phyloP scores from a whole-genome alignment of 2,329 filamentous ascomycete species.

The Penicillium sp. region DNA sequence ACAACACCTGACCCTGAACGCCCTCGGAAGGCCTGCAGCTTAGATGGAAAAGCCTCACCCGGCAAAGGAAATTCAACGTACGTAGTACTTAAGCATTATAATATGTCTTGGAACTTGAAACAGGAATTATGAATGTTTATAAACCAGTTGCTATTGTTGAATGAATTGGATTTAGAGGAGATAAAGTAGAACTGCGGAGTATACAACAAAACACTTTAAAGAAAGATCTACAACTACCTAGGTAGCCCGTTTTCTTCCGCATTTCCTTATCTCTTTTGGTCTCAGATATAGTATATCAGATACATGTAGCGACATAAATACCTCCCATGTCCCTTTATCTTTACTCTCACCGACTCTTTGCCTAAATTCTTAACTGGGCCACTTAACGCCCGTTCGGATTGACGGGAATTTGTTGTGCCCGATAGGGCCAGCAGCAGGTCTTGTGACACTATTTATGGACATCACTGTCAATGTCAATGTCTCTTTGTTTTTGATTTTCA shows the following conservation, averaged over 20 bases:
- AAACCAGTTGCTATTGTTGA: not conserved
- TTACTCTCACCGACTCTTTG: slow-evolving; percentile 2
- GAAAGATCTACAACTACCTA: not conserved
- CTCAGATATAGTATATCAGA: not conserved
- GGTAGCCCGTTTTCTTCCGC: not conserved
- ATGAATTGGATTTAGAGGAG: not conserved
- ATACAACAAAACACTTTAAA: too few species aligned
- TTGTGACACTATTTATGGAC: not conserved
- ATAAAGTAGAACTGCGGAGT: not conserved
- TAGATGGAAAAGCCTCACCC: not conserved
- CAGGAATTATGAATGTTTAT: not conserved
- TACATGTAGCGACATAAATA: not conserved
- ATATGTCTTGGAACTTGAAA: not conserved
- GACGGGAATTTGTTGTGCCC: slow-evolving; percentile 12
- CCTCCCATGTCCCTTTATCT: not conserved
- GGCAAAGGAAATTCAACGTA: not conserved
- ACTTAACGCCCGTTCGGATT: slow-evolving; percentile 9
- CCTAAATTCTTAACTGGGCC: slow-evolving; percentile 1
- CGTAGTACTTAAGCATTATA: not conserved
- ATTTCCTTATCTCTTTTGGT: not conserved
- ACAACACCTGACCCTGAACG: not conserved
- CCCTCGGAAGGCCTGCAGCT: not conserved
- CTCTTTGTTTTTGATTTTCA: not conserved
- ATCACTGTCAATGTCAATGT: not conserved
- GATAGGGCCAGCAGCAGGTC: slow-evolving; percentile 9